These are phyloP conservation scores for Colletotrichum costaricense DNA, from an alignment of 2,329 filamentous ascomycete species.

Conservation along the genomic window DNA sequence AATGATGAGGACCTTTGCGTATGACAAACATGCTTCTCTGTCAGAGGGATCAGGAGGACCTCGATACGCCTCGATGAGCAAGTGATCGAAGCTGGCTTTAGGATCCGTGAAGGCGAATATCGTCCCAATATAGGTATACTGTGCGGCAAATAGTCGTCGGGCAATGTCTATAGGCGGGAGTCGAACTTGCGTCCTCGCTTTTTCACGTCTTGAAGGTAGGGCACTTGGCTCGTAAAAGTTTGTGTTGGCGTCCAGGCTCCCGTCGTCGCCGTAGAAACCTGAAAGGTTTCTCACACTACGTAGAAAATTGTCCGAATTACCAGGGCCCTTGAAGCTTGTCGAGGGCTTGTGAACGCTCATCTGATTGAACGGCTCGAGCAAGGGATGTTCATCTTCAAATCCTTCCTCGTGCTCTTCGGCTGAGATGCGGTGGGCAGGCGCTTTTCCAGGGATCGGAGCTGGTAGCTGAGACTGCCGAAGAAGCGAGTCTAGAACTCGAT, in stretches of 20 bases:
- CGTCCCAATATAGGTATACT: constrained; percentile 67
- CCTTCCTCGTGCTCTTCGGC: constrained; percentile 43
- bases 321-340: constrained; percentile 50
- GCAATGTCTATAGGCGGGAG: constrained; percentile 63
- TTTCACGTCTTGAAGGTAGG: constrained; percentile 46
- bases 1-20: constrained; percentile 63
- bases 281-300: constrained; percentile 49
- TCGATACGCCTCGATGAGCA: constrained; percentile 56
- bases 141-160: constrained; percentile 60
- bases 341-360: constrained; percentile 46
- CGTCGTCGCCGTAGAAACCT: constrained; percentile 46
- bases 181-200: constrained; percentile 42
- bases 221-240: constrained; percentile 49
- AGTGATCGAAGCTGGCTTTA: constrained; percentile 54
- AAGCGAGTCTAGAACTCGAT: background rate
- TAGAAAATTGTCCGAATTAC: constrained; percentile 52
- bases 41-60: constrained; percentile 54
- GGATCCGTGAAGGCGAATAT: constrained; percentile 66
- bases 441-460: background rate
- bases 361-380: constrained; percentile 49
- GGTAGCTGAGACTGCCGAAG: background rate
- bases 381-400: constrained; percentile 44
- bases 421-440: background rate
- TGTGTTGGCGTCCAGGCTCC: constrained; percentile 44
- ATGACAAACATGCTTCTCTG: constrained; percentile 58